These are phyloP conservation scores for Fragaria nilgerrensis DNA, from an alignment of 306 rosid species.

Conservation along the genomic window DNA sequence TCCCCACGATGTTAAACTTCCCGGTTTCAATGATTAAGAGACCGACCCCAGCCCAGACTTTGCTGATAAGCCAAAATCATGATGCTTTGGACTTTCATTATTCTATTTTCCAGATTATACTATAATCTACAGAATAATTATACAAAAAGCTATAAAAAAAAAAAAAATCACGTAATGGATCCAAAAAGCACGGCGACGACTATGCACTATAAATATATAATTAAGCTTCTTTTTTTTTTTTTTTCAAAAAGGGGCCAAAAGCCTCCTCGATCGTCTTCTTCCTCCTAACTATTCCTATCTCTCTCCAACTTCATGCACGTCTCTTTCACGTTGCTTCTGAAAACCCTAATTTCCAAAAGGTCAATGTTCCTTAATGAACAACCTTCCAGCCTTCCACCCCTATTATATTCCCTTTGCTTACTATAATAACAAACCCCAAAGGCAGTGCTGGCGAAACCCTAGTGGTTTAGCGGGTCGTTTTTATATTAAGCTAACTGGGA, in stretches of 20 bases:
- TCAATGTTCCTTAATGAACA: slow-evolving; percentile 45
- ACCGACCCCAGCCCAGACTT: slow-evolving; percentile 65
- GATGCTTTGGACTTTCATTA: slow-evolving; percentile 50
- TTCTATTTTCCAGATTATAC: slow-evolving; percentile 12
- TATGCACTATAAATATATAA: slow-evolving; percentile 20
- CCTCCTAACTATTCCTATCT: background rate
- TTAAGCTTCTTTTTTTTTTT: background rate
- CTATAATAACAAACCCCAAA: slow-evolving; percentile 1
- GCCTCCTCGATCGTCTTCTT: background rate
- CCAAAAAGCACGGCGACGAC: slow-evolving; percentile 81
- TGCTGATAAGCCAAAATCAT: slow-evolving; percentile 83
- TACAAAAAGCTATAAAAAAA: background rate
- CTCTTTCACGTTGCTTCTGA: slow-evolving; percentile 64
- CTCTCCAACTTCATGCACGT: slow-evolving; percentile 57
- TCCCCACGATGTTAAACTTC: slow-evolving; percentile 55
- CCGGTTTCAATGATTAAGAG: slow-evolving; percentile 64
- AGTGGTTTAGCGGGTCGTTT: slow-evolving; percentile 11
- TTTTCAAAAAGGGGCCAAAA: background rate
- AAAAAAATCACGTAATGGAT: slow-evolving; percentile 37
- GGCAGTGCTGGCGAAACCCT: slow-evolving; percentile 7
- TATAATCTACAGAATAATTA: background rate
- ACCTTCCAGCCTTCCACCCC: slow-evolving; percentile 24
- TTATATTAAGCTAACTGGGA: slow-evolving; percentile 17
- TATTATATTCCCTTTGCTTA: slow-evolving; percentile 11
- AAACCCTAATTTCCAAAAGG: slow-evolving; percentile 39